Percentiles rank a stretch among this genome's conserved stretches.
These are phyloP conservation scores for Lactarius psammicola DNA, from an alignment of 768 basidiomycete genomes.

Conservation along the genomic window DNA sequence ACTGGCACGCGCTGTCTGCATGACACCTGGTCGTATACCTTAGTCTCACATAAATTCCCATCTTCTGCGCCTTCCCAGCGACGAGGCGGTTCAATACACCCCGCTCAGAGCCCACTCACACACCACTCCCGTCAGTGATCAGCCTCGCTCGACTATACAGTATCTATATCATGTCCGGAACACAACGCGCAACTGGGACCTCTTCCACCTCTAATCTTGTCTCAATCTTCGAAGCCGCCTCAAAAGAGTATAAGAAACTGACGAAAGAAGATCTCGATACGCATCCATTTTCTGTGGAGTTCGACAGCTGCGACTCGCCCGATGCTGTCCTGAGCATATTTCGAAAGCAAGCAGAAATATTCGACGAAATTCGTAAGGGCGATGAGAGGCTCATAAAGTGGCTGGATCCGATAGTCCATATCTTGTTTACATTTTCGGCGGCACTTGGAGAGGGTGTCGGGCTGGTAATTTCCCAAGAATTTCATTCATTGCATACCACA, in stretches of 20 bases:
- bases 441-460: neutral
- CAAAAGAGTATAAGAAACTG: neutral
- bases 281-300: neutral
- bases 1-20: too few relatives aligned
- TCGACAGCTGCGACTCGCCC: neutral
- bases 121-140: too few relatives aligned
- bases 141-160: too few relatives aligned
- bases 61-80: too few relatives aligned
- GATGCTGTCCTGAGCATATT: neutral
- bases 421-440: neutral
- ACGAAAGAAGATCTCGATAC: neutral
- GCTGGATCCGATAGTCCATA: neutral
- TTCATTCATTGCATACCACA: neutral
- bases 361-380: neutral
- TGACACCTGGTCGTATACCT: too few relatives aligned
- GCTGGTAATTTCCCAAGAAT: neutral
- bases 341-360: neutral
- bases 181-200: neutral
- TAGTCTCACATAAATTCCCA: too few relatives aligned
- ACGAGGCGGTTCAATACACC: too few relatives aligned
- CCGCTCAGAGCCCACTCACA: too few relatives aligned
- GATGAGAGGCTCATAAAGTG: neutral
- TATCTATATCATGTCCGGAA: neutral
- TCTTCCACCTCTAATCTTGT: neutral
- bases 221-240: neutral